Evolutionary conservation across 345 rosid species (phyloP).

Genomic region (Clausena lansium): DNA sequence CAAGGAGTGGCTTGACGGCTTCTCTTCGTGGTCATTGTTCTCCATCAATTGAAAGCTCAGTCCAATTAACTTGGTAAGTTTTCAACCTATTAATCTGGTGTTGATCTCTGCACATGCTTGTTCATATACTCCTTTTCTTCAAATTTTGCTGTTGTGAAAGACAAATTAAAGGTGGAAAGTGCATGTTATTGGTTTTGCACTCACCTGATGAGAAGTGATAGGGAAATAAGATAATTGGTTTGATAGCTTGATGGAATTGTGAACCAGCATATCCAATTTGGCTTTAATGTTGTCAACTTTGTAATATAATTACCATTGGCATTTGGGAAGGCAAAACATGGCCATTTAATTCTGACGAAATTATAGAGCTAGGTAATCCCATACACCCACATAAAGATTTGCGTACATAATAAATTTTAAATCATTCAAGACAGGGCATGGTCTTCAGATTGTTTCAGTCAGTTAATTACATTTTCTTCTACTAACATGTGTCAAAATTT

Average conservation of each 20-base stretch:
- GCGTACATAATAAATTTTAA: neutral
- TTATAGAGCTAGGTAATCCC: neutral
- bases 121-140: neutral
- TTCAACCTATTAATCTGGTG: constrained; percentile 8
- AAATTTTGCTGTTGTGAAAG: neutral
- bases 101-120: neutral
- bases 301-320: too few species aligned
- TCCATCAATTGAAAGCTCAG: constrained; percentile 22
- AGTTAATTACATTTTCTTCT: neutral
- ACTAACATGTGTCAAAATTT: neutral
- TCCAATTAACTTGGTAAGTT: constrained; percentile 20
- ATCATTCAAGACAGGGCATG: neutral
- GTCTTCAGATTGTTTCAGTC: neutral
- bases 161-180: neutral
- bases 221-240: neutral
- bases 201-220: neutral
- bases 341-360: neutral
- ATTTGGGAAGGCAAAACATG: neutral
- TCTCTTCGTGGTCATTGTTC: neutral
- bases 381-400: neutral
- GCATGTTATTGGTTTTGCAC: neutral
- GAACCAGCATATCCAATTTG: neutral
- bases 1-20: neutral
- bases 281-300: neutral
- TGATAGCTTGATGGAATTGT: neutral